Base-by-base conservation (phyloP, 2,329 filamentous ascomycete genomes). In the Nakataea oryzae region DNA sequence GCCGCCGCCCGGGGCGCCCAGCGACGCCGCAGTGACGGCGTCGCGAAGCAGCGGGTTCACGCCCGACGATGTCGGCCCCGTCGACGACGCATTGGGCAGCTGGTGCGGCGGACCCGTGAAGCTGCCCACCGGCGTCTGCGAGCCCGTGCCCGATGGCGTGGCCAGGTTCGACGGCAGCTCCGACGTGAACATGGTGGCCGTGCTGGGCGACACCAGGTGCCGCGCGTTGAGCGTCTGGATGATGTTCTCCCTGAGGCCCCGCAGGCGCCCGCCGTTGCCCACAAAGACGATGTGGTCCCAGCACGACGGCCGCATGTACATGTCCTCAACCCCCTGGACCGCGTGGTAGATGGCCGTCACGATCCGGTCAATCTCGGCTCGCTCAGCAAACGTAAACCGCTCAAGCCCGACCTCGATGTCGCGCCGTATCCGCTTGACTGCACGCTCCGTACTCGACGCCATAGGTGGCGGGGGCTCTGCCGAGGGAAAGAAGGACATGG, bases 211-310 rank as follows among this genome's bases (percentile, higher is more conserved):
- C 67, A 99, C 87, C 61, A 97, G 83, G 73, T 96, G 95, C 66
- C 93, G 92, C 59, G 87, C 83, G 50, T 84, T 84, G 47, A 99
- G 83, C 0, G 87, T 92, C 68, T 89, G 83, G 50, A 97, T 74
- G 58, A 99, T 86, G 67, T 93, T 91, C 69, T 97, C 92, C 67
- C 90, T 93, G 73, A 99, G 93, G 6, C 95, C 92, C 78, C 79
- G 79, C 58, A 85, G 79, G 58, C 82, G 81, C 50, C 79, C 86
- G 63, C 95, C 95, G 70, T 96, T 96, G 67, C 95, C 95, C 61
- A 96, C 89, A 62, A 99, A 89, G 67, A 96, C 88, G 61, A 99
- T 76, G 64, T 89, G 90, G 69, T 97, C 93, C 95, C 95, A 99
- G 66, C 96, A 88, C 47, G 89, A 83, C 47, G 90, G 87, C 57